Conservation (phyloP, 306 rosid species). For the Quercus robur region DNA sequence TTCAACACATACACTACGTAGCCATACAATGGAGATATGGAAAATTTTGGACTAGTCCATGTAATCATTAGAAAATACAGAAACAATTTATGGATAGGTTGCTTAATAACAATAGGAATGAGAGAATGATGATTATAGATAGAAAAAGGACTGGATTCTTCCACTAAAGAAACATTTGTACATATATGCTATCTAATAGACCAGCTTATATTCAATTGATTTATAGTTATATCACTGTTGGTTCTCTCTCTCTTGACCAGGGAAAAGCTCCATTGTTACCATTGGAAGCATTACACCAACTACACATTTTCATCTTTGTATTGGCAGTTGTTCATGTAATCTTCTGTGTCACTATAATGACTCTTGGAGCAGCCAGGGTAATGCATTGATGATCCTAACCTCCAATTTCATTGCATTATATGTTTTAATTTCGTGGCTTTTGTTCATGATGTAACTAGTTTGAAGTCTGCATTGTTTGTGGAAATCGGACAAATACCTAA, state of each 20-base stretch:
- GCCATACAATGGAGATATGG: too few species aligned
- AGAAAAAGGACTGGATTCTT: too few species aligned
- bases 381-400: constrained; percentile 5
- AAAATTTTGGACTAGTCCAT: too few species aligned
- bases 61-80: too few species aligned
- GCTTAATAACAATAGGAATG: too few species aligned
- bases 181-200: not conserved
- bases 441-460: too few species aligned
- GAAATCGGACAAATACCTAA: too few species aligned
- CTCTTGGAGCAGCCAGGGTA: constrained; percentile 79
- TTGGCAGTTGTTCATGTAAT: constrained; percentile 78
- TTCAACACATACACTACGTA: too few species aligned
- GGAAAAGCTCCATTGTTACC: constrained; percentile 76
- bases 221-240: not conserved
- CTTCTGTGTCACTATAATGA: constrained; percentile 71
- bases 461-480: too few species aligned
- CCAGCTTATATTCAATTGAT: not conserved
- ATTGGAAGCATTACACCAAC: constrained; percentile 77
- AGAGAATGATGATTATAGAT: too few species aligned
- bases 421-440: not conserved
- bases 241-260: constrained; percentile 25
- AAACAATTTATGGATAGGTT: too few species aligned
- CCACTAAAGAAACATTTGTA: too few species aligned
- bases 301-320: constrained; percentile 89
- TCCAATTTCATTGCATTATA: not conserved